These are phyloP conservation scores for Aspergillus versicolor DNA, from an alignment of 2,329 filamentous ascomycete genomes.

Conservation along the genomic window DNA sequence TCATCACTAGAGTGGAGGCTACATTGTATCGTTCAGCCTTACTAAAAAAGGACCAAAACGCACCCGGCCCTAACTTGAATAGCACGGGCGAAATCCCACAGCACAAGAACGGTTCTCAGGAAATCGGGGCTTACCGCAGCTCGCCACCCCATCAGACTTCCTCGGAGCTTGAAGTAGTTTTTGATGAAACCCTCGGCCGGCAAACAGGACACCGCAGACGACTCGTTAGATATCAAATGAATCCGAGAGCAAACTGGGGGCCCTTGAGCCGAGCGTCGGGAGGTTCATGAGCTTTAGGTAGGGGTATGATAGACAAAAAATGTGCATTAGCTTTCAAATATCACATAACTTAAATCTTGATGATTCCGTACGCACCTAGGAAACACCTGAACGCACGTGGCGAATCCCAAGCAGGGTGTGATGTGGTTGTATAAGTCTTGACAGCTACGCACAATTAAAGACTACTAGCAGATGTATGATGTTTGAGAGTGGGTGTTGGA, in stretches of 20 bases:
- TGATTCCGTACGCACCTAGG: no score
- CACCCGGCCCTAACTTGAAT: neutral
- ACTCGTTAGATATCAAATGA: conserved; percentile 82
- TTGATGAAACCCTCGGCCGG: conserved; percentile 76
- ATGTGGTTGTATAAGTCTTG: neutral
- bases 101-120: neutral
- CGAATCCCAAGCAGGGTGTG: neutral
- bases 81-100: neutral
- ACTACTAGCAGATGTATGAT: neutral
- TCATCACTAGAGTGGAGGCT: conserved; percentile 46
- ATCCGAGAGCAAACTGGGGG: conserved; percentile 91
- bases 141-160: neutral
- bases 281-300: conserved; percentile 4
- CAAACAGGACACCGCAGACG: conserved; percentile 62
- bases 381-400: neutral
- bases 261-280: conserved; percentile 61
- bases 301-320: neutral
- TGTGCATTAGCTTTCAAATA: neutral
- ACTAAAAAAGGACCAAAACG: neutral
- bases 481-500: neutral
- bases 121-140: neutral
- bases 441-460: neutral
- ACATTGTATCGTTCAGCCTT: conserved; percentile 40
- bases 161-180: conserved; percentile 61
- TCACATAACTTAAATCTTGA: no score